Base-by-base conservation (phyloP, 2,329 filamentous ascomycete species). In the Alternaria triticina region DNA sequence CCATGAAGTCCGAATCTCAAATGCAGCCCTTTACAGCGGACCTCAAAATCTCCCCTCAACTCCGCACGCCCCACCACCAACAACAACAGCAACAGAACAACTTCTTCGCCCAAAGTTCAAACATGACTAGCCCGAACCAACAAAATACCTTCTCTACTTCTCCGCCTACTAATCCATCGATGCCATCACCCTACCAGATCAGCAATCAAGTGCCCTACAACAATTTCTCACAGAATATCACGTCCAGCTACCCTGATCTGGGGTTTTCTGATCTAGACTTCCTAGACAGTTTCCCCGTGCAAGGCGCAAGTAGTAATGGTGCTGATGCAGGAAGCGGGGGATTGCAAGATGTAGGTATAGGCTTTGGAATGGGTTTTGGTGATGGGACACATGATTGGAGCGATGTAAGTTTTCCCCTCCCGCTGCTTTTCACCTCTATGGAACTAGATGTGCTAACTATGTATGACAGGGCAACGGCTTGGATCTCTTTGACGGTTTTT, bases 401-500 rank as follows among this genome's bases (percentile, higher is more conserved):
- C 40, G 80, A 81, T 58, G 80, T 52, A 52, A 52, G 49, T 23
- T 6, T 3, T n/a, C n/a, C n/a, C n/a, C n/a, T n/a, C n/a, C n/a
- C 12, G 12, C 5, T 33, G 11, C 36, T 11, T 6, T 17, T 11
- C 6, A 5, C 36, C 3, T 17, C n/a, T 1, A n/a, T 11, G 12
- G 15, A 20, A 20, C n/a, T 33, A 13, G 20, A 6, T 10, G 15
- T 51, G 49, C 28, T 51, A 22, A 51, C 49, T 10, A 6, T 9
- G 2, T 6, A n/a, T 9, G 8, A 20, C n/a, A 52, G 49, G 49
- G 79, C 2, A 78, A 76, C 56, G 78, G 79, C 7, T 72, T 83
- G 36, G 83, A 85, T 74, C 64, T 85, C 12, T 92, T 93, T 78
- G 90, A 92, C 73, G 88, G 88, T 0, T 92, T 92, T 75, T 75